Evolutionary conservation across 2,329 filamentous ascomycete genomes (phyloP), one percentile per base, ranked within the genome.

Genomic region (Sporothrix sp.): DNA sequence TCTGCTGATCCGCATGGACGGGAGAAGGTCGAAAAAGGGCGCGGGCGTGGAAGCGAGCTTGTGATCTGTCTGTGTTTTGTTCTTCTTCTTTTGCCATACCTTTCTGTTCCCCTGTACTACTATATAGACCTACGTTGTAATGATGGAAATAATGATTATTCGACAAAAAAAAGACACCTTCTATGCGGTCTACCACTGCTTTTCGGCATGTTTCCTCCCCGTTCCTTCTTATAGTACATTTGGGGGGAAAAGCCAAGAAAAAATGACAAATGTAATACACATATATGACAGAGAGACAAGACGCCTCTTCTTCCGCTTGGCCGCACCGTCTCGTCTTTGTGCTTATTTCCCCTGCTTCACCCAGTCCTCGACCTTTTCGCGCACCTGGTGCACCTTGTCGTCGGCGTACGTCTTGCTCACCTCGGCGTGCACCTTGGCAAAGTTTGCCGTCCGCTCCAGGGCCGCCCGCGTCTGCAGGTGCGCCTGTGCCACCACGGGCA

Each of bases 301-400:
- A 2, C 13, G 23, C n/a, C 28, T 36, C 8, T 11, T 20, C 20
- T 13, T 28, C 7, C 28, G 3, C 40, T 16, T 23, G 5, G 23
- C 18, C 23, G 16, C 9, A 25, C n/a, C 16, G 9, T 35, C 32
- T n/a, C n/a, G n/a, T n/a, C n/a, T n/a, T n/a, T n/a, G n/a, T n/a
- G 11, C 61, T 71, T 78, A 90, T 76, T 85, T 86, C 52, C 88
- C 90, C 76, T 94, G 90, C 73, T 81, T 87, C 50, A 97, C 87
- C 88, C 90, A 93, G 55, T 81, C 81, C 74, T 96, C 89, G 52
- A 96, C 71, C 45, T 77, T 76, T 68, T 90, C 84, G 60, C 89
- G 78, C 52, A 80, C 84, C 50, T 83, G 78, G 54, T 76, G 78
- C 49, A 95, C 84, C 72, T 87, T 90, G 55, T 87, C 84, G 64